A percentile compares a stretch with the other conserved stretches of the same genome.
phyloP scores from a whole-genome alignment of 768 basidiomycete genomes.

The Naganishia kalamii region DNA sequence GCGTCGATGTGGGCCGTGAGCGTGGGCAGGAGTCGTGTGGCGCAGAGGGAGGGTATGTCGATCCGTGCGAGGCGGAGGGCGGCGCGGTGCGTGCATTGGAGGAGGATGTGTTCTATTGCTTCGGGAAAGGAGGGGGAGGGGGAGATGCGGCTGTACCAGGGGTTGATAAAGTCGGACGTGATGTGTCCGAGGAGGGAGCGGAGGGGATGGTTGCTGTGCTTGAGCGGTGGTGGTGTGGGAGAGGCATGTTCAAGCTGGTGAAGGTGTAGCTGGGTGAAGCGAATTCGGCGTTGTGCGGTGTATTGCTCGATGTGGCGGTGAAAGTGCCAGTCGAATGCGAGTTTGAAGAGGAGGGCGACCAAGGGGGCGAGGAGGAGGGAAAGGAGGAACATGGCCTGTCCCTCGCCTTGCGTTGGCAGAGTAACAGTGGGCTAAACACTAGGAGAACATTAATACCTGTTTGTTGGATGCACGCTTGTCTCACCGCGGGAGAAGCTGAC shows the following conservation, averaged over 20 bases:
- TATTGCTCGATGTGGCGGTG: not conserved
- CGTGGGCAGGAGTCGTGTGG: constrained; percentile 79
- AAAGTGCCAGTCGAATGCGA: not conserved
- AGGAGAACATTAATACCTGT: too few species aligned
- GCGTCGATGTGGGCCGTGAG: constrained; percentile 82
- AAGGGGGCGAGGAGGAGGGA: not conserved
- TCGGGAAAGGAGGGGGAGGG: constrained; percentile 80
- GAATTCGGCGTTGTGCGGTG: not conserved
- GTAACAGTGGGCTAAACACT: too few species aligned
- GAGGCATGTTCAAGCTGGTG: not conserved
- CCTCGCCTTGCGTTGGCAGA: too few species aligned
- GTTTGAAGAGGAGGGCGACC: not conserved
- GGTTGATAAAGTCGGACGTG: constrained; percentile 65
- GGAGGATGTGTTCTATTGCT: constrained; percentile 69
- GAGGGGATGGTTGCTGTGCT: not conserved
- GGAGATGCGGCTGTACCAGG: constrained; percentile 84
- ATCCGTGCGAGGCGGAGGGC: constrained; percentile 56
- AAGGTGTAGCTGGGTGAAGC: not conserved
- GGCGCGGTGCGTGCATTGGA: constrained; percentile 59
- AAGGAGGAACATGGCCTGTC: too few species aligned
- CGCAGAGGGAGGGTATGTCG: constrained; percentile 69
- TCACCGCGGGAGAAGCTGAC: too few species aligned
- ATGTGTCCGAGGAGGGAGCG: not conserved
- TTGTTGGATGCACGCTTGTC: too few species aligned
- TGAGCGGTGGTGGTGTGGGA: too few species aligned